Percentiles rank a stretch among this genome's conserved stretches.
These are phyloP conservation scores for Cladosporium sp. DNA, from an alignment of 2,329 filamentous ascomycete species.

Conservation along the genomic window DNA sequence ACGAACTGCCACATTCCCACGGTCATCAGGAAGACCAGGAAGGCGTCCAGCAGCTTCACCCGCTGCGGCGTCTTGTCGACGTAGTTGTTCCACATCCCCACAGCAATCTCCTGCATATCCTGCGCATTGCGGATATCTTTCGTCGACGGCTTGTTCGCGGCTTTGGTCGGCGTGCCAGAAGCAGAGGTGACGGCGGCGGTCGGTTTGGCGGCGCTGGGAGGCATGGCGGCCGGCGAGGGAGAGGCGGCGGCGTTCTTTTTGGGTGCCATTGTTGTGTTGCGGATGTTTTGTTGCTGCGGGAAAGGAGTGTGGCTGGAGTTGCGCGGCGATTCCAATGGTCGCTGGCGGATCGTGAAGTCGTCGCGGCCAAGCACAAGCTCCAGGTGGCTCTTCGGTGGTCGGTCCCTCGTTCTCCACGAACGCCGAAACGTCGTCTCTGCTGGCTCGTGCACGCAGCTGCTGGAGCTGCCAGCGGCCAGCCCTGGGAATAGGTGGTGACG, in stretches of 20 bases:
- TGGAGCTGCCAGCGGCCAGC: neutral
- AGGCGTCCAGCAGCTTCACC: constrained; percentile 84
- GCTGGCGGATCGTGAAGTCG: neutral
- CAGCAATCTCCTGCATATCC: constrained; percentile 52
- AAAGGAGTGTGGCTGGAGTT: neutral
- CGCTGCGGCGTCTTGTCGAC: constrained; percentile 75
- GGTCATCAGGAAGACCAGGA: constrained; percentile 78
- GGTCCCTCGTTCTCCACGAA: no score
- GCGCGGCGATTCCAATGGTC: constrained; percentile 1
- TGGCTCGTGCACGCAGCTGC: neutral
- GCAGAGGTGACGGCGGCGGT: constrained; percentile 16
- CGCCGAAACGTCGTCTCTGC: neutral
- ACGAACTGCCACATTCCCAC: constrained; percentile 88
- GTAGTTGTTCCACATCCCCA: constrained; percentile 73
- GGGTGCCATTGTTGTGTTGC: constrained; percentile 22
- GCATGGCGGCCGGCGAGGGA: constrained; percentile 22
- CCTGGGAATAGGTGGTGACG: neutral
- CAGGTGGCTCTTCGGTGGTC: constrained; percentile 3
- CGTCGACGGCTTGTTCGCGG: constrained; percentile 14
- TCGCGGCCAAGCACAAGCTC: constrained; percentile 3
- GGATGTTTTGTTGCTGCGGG: neutral
- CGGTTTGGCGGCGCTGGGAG: constrained; percentile 20
- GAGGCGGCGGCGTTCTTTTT: constrained; percentile 18
- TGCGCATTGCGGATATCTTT: constrained; percentile 20
- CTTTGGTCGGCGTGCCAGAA: constrained; percentile 20